Conservation (phyloP, 2,329 filamentous ascomycete genomes). For the Plenodomus biglobosus region DNA sequence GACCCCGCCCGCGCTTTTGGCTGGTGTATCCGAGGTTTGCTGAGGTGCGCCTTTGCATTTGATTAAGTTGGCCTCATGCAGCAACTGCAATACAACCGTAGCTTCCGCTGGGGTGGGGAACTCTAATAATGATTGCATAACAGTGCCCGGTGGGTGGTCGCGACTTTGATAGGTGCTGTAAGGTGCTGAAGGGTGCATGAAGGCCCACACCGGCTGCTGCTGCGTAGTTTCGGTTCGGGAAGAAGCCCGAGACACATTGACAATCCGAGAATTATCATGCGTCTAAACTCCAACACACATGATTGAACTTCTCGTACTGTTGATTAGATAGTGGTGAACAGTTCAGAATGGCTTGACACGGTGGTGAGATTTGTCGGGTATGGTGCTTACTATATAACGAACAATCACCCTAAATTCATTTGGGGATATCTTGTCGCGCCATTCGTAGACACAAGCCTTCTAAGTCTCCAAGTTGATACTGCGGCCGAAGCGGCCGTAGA, state of each 20-base stretch:
- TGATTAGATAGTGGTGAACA: too few species aligned
- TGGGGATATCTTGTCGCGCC: neutral
- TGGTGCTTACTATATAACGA: too few species aligned
- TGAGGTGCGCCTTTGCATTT: neutral
- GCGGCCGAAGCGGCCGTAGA: slow-evolving; percentile 93
- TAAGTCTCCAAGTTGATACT: slow-evolving; percentile 95
- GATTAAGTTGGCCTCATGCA: slow-evolving; percentile 10
- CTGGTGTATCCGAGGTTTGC: slow-evolving; percentile 12
- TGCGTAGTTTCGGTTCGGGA: neutral
- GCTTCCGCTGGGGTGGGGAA: slow-evolving; percentile 9
- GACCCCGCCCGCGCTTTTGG: slow-evolving; percentile 6
- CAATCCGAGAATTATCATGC: too few species aligned
- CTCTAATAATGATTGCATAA: slow-evolving; percentile 10
- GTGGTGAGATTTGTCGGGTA: too few species aligned
- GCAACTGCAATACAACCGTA: slow-evolving; percentile 7
- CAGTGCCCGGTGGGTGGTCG: slow-evolving; percentile 4
- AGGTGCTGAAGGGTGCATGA: slow-evolving; percentile 7
- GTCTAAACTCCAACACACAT: neutral
- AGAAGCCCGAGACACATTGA: neutral
- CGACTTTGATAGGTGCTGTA: slow-evolving; percentile 1
- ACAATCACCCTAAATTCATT: too few species aligned
- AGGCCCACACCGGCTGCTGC: neutral
- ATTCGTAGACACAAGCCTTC: neutral
- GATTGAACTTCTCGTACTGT: too few species aligned
- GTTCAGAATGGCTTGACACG: too few species aligned